A percentile compares a stretch with the other conserved stretches of the same genome.
These are phyloP conservation scores for Trichoderma parareesei DNA, from an alignment of 495 filamentous ascomycete genomes.

Conservation along the genomic window DNA sequence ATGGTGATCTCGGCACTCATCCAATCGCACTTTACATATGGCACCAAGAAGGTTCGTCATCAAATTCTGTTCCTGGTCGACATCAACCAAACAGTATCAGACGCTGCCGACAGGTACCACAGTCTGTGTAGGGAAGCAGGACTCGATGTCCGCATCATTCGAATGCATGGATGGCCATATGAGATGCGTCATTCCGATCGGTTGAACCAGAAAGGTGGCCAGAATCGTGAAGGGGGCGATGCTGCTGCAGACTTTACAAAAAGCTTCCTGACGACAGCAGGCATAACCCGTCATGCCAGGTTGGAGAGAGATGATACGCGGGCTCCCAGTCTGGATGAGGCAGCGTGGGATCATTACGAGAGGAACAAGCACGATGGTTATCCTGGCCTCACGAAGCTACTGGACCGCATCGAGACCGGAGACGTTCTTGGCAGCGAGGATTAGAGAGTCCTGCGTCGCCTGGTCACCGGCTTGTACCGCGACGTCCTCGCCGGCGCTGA, in stretches of 20 bases:
- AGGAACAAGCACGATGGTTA: constrained; percentile 10
- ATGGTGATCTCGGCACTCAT: constrained; percentile 17
- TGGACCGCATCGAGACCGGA: constrained; percentile 7
- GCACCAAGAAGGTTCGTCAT: background rate
- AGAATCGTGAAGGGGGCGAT: background rate
- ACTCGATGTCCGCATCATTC: constrained; percentile 17
- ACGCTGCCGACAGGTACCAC: constrained; percentile 9
- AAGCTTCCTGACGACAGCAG: constrained; percentile 15
- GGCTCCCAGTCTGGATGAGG: constrained; percentile 19
- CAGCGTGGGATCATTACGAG: constrained; percentile 17
- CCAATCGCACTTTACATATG: background rate
- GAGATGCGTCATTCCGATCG: constrained; percentile 11
- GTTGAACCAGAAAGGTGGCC: background rate
- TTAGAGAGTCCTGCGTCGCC: background rate
- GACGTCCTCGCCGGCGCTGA: constrained; percentile 17
- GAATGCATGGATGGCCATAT: constrained; percentile 17
- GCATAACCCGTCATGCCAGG: background rate
- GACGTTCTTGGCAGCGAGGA: background rate
- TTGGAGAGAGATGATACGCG: background rate
- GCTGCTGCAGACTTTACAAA: constrained; percentile 17
- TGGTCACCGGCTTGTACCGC: constrained; percentile 17
- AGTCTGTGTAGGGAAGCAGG: constrained; percentile 21
- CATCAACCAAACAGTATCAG: constrained; percentile 18
- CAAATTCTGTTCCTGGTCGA: constrained; percentile 23
- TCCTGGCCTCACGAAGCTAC: constrained; percentile 1